Percentiles rank a stretch among this genome's conserved stretches.
Conservation (phyloP, 2,329 filamentous ascomycete species). For the Gnomoniopsis sp. region DNA sequence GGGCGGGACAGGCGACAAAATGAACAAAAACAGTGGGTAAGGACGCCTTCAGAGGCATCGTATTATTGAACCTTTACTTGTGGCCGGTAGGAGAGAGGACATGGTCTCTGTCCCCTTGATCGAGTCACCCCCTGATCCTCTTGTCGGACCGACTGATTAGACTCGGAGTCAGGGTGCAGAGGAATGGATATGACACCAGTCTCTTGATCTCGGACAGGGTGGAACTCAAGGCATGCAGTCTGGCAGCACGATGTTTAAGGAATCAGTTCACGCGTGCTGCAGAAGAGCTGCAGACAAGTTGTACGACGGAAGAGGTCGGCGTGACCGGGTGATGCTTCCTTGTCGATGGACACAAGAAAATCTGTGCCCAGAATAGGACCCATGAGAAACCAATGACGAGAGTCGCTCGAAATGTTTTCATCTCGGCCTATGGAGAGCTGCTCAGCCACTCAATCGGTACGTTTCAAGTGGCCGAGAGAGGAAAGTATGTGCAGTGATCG, state of each 20-base stretch:
- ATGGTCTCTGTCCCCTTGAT: neutral
- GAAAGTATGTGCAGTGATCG: conserved; percentile 7
- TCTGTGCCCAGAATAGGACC: neutral
- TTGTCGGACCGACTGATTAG: too few species aligned
- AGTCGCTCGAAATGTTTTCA: conserved; percentile 11
- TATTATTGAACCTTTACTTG: too few species aligned
- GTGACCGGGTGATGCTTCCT: neutral
- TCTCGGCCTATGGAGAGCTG: conserved; percentile 2
- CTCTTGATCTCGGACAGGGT: neutral
- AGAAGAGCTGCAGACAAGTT: too few species aligned
- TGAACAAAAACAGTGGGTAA: too few species aligned
- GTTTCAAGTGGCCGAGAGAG: conserved; percentile 15
- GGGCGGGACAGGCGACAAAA: neutral
- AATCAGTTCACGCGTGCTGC: too few species aligned
- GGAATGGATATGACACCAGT: neutral
- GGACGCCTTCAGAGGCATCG: too few species aligned
- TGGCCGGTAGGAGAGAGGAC: too few species aligned
- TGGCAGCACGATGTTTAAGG: neutral
- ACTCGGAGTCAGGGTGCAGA: neutral
- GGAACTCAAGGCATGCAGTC: neutral
- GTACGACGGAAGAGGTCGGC: neutral
- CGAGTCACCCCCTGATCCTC: too few species aligned
- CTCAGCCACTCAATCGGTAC: neutral
- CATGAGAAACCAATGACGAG: neutral
- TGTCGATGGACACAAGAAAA: neutral